These are phyloP conservation scores for Colletotrichum orbiculare DNA, from an alignment of 2,329 filamentous ascomycete genomes.

Conservation along the genomic window DNA sequence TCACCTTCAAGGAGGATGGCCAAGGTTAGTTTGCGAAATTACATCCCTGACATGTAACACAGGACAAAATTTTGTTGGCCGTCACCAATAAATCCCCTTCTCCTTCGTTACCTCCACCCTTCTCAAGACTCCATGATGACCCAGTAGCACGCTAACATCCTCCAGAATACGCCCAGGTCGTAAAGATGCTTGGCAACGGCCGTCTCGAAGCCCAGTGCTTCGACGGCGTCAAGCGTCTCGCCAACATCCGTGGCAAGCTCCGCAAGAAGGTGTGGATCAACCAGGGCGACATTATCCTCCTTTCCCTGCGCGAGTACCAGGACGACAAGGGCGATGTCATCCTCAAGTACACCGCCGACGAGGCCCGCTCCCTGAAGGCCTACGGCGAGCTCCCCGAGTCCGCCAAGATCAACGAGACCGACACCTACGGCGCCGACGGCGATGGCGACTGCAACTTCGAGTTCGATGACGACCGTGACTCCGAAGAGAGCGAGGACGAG, in stretches of 20 bases:
- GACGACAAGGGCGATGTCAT: conserved; percentile 97
- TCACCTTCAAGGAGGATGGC: conserved; percentile 98
- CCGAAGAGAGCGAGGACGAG: conserved; percentile 63
- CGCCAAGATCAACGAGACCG: conserved; percentile 99
- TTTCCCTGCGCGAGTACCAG: conserved; percentile 91
- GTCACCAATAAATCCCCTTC: not conserved
- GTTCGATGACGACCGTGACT: conserved; percentile 92
- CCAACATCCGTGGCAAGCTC: conserved; percentile 85
- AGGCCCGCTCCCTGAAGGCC: conserved; percentile 93
- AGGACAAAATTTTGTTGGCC: not conserved
- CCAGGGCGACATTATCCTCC: conserved; percentile 92
- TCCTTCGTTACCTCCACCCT: not conserved
- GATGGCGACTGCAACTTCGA: conserved; percentile 98
- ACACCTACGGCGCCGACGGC: conserved; percentile 91
- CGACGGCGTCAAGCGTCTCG: conserved; percentile 86
- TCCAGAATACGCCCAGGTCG: conserved; percentile 87
- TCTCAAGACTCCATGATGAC: conserved; percentile 9
- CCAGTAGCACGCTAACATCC: not conserved
- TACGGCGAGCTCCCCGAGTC: conserved; percentile 97
- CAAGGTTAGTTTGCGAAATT: conserved; percentile 67
- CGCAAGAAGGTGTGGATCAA: conserved; percentile 99
- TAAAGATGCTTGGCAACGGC: conserved; percentile 97
- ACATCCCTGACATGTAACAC: not conserved
- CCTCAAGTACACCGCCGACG: conserved; percentile 95
- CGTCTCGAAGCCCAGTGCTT: conserved; percentile 94